Evolutionary conservation across 768 basidiomycete genomes (phyloP), one percentile per base, ranked within the genome.

Genomic region (Pholiota microspora): DNA sequence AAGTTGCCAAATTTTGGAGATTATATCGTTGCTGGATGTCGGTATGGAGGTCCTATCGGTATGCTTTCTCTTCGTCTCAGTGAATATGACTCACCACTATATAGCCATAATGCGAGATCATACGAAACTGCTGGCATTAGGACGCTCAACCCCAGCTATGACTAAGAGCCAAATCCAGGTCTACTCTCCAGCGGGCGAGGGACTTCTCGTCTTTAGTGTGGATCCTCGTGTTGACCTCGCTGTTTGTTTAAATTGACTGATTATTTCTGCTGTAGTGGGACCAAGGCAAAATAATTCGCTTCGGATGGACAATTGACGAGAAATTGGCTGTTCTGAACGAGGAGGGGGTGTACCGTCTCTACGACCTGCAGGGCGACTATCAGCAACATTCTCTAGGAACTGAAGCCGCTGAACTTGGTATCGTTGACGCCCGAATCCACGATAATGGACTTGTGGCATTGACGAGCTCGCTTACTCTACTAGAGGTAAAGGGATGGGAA

Each of bases 11-110:
- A 90, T 67, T 72, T 98, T 25, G 75, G 77, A 16, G 92, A 96
- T 69, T 92, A 88, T 67, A 73, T 90, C 51, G 71, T 93, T 32
- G 86, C 89, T 23, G 90, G 88, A 18, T 94, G 92, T 67, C 82
- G 83, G 38, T 84, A 90, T 69, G 93, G 93, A 31, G 96, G 95
- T 13, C 95, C 94, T 10, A 76, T 97, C 67, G 94, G 94, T 94
- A 59, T 32, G 16, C 16, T 28, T 45, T 1, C 32, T 49, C 29
- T 29, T 10, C 7, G 18, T 36, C 16, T 29, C 16, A 12, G 5
- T 25, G 49, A 18, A 38, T 27, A 27, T 18, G 25, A 51, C 54
- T 40, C 57, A 48, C 35, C 23, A 44, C 29, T 40, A 27, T 48
- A 2, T 55, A 97, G 96, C 96, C 34, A 69, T 97, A 31, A 92